A percentile compares a stretch with the other conserved stretches of the same genome.
These are phyloP conservation scores for Linum trigynum DNA, from an alignment of 345 rosid genomes.

Conservation along the genomic window DNA sequence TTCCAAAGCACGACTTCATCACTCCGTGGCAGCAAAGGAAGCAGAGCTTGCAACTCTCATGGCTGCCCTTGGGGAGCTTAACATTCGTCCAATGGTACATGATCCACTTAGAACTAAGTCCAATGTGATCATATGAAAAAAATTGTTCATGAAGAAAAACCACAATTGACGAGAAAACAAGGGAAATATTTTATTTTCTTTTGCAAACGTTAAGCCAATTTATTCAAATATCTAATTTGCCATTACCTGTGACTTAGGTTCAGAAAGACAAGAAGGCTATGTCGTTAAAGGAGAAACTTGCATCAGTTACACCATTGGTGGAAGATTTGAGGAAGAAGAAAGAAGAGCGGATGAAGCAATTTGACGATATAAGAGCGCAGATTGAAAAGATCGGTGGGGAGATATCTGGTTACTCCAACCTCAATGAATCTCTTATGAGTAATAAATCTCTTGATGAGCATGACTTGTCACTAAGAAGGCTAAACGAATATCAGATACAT, in stretches of 20 bases:
- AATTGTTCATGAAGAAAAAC: too few species aligned
- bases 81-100: constrained; percentile 54
- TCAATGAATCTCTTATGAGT: constrained; percentile 27
- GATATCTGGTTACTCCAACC: constrained; percentile 55
- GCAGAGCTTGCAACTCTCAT: constrained; percentile 88
- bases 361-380: constrained; percentile 58
- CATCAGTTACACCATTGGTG: constrained; percentile 61
- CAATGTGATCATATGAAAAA: background rate
- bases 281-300: constrained; percentile 73
- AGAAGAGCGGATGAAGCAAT: constrained; percentile 74
- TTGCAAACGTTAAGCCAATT: background rate
- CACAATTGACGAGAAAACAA: too few species aligned
- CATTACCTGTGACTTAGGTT: constrained; percentile 25
- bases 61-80: constrained; percentile 81
- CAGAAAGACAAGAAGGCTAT: constrained; percentile 42
- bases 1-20: constrained; percentile 83
- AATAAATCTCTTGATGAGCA: constrained; percentile 55
- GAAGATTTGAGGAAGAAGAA: constrained; percentile 68
- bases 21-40: constrained; percentile 83
- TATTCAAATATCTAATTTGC: background rate
- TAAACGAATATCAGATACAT: constrained; percentile 68
- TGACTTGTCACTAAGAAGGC: constrained; percentile 76
- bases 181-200: too few species aligned
- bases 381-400: constrained; percentile 78
- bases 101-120: background rate